A percentile compares a stretch with the other conserved stretches of the same genome.
Evolutionary conservation across 495 filamentous ascomycete species (phyloP).

Genomic region (Mycothermus thermophilus): DNA sequence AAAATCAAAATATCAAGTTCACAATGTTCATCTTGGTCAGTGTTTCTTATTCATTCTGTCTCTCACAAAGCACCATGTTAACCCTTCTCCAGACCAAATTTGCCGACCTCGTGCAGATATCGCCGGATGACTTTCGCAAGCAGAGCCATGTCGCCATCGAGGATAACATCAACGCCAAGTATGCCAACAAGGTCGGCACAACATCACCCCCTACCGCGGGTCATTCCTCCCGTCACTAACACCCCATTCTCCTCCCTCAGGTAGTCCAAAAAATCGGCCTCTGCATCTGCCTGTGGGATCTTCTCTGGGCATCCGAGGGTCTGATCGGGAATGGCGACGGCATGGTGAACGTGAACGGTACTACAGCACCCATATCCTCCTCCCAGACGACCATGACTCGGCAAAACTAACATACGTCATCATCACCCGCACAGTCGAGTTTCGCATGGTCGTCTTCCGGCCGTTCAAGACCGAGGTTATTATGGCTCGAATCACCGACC

Average conservation of each 20-base stretch:
- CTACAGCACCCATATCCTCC: too few relatives aligned
- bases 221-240: not conserved
- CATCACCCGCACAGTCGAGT: too few relatives aligned
- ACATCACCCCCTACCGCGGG: too few relatives aligned
- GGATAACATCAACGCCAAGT: conserved; percentile 91
- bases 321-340: conserved; percentile 83
- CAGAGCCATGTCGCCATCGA: conserved; percentile 66
- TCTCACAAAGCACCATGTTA: too few relatives aligned
- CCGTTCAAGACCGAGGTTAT: conserved; percentile 89
- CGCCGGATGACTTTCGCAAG: conserved; percentile 71
- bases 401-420: too few relatives aligned
- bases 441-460: conserved; percentile 82
- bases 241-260: conserved; percentile 2
- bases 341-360: conserved; percentile 83
- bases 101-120: conserved; percentile 82
- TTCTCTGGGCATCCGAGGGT: conserved; percentile 77
- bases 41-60: too few relatives aligned
- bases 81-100: conserved; percentile 43
- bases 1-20: too few relatives aligned
- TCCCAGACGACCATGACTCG: conserved; percentile 4
- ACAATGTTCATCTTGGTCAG: conserved; percentile 34
- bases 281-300: conserved; percentile 81
- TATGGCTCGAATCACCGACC: conserved; percentile 59
- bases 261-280: conserved; percentile 63
- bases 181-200: conserved; percentile 65